These are phyloP conservation scores for Cyclocybe aegerita DNA, from an alignment of 768 basidiomycete species.

Conservation along the genomic window DNA sequence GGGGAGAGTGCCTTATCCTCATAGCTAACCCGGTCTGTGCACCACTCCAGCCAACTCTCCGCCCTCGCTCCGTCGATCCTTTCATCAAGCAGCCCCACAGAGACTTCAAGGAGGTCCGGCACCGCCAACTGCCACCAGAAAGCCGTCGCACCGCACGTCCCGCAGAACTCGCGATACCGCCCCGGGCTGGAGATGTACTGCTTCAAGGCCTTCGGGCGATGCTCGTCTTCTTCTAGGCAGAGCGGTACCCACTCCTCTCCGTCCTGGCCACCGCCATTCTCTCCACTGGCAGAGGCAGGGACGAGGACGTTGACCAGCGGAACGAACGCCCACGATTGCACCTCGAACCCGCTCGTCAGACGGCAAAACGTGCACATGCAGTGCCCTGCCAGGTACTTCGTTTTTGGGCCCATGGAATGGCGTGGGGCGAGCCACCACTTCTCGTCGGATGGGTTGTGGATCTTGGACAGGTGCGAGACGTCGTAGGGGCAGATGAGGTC, in stretches of 20 bases:
- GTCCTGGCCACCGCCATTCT: constrained; percentile 16
- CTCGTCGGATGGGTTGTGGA: constrained; percentile 21
- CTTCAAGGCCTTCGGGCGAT: constrained; percentile 18
- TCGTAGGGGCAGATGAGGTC: constrained; percentile 24
- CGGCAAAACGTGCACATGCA: constrained; percentile 29
- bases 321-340: constrained; percentile 28
- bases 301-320: constrained; percentile 25
- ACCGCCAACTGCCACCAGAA: constrained; percentile 24
- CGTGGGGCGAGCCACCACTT: constrained; percentile 29
- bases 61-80: constrained; percentile 21
- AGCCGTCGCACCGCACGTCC: constrained; percentile 27
- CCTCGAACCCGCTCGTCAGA: constrained; percentile 23
- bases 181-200: constrained; percentile 29
- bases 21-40: constrained; percentile 14
- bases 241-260: neutral
- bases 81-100: constrained; percentile 28
- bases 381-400: constrained; percentile 27
- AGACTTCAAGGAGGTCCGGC: constrained; percentile 23
- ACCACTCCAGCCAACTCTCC: constrained; percentile 26
- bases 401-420: constrained; percentile 8
- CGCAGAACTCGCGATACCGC: constrained; percentile 27
- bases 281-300: constrained; percentile 5
- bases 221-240: too few relatives aligned
- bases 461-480: constrained; percentile 19
- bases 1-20: constrained; percentile 11